Conservation (phyloP, 805 yeast genomes). For the Wickerhamiella slavikovae region DNA sequence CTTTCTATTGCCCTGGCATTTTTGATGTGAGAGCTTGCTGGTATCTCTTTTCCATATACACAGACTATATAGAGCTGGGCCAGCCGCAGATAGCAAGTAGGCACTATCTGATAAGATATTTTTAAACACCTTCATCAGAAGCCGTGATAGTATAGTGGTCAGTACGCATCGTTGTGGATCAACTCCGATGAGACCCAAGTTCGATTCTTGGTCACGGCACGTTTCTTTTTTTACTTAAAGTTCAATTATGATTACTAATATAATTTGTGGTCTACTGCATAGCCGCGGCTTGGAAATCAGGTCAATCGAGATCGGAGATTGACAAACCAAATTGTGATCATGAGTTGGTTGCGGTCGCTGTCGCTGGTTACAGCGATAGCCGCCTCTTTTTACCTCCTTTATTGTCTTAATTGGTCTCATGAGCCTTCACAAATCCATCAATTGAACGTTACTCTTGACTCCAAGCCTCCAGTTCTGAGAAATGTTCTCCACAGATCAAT, state of each 20-base stretch:
- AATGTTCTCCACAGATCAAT: too few species aligned
- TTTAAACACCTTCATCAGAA: too few species aligned
- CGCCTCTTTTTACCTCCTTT: not conserved
- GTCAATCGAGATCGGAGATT: too few species aligned
- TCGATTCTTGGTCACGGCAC: slow-evolving; percentile 56
- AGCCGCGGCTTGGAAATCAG: too few species aligned
- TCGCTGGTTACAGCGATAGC: not conserved
- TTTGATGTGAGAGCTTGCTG: not conserved
- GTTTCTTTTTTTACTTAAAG: slow-evolving; percentile 12
- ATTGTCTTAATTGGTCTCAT: not conserved
- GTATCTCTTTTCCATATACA: not conserved
- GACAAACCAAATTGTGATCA: too few species aligned
- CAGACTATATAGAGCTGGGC: not conserved
- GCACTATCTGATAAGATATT: too few species aligned
- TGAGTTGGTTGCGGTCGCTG: too few species aligned
- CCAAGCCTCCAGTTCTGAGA: too few species aligned
- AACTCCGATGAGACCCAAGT: slow-evolving; percentile 44
- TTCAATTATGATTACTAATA: not conserved
- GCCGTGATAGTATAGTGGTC: slow-evolving; percentile 43
- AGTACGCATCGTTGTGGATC: slow-evolving; percentile 49
- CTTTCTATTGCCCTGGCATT: not conserved
- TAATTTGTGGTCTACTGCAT: not conserved
- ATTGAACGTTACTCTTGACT: too few species aligned
- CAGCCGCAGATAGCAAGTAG: not conserved
- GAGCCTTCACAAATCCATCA: too few species aligned